These are phyloP conservation scores for Cercospora brassicicola DNA, from an alignment of 2,329 filamentous ascomycete species.

Conservation along the genomic window DNA sequence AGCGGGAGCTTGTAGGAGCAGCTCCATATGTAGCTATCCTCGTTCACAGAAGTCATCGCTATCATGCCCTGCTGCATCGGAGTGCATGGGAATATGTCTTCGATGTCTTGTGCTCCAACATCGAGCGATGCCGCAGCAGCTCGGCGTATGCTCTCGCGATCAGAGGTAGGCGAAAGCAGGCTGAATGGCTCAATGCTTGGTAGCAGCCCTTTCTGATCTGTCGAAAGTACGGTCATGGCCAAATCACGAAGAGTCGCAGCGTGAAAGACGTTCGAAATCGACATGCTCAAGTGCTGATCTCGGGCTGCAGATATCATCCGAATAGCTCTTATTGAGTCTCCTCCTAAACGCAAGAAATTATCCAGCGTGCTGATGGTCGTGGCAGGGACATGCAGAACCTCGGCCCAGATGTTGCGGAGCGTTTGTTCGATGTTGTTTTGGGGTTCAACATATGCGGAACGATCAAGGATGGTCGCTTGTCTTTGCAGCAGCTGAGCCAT, in stretches of 20 bases:
- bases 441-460: conserved; percentile 1
- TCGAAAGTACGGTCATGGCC: conserved; percentile 23
- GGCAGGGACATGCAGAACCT: neutral
- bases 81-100: conserved; percentile 29
- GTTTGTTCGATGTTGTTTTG: neutral
- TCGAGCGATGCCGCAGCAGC: neutral
- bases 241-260: conserved; percentile 29
- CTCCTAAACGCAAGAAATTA: conserved; percentile 50
- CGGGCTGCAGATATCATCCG: conserved; percentile 45
- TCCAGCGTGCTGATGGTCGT: conserved; percentile 30
- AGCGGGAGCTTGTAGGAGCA: conserved; percentile 26
- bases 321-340: conserved; percentile 51
- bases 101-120: conserved; percentile 19
- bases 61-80: conserved; percentile 8
- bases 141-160: neutral
- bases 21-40: neutral
- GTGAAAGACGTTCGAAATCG: conserved; percentile 47
- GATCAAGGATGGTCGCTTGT: conserved; percentile 8
- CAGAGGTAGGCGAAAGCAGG: neutral
- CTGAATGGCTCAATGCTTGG: conserved; percentile 5
- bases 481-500: conserved; percentile 4
- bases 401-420: conserved; percentile 15
- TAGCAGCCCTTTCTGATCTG: neutral
- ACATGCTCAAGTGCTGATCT: conserved; percentile 40
- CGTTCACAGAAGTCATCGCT: conserved; percentile 3